Base-by-base conservation (phyloP, 2,329 filamentous ascomycete genomes). In the Arthrinium phaeospermum region DNA sequence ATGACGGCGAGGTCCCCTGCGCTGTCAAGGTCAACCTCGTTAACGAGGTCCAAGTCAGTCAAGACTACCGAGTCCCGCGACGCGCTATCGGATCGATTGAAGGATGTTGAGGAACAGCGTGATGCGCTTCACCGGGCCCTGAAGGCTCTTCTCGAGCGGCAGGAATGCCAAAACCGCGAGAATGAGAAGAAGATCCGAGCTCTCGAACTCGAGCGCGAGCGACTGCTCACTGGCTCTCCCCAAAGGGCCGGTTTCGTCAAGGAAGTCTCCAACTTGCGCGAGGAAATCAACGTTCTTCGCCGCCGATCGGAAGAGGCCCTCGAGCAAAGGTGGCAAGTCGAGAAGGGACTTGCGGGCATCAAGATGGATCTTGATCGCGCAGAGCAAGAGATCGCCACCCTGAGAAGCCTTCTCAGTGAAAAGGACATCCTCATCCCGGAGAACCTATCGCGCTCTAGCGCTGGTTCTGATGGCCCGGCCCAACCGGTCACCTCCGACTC, bases 331-430 rank as follows among this genome's bases (percentile, higher is more conserved):
- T 98, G 94, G 92, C 93, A 97, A 80, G 96, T 95, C 74, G 96
- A 98, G 83, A 97, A 97, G 83, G 94, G 94, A 24, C 86, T 98
- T 1, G 89, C 91, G 70, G 94, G 95, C 71, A 85, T 98, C 72
- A 97, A 98, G 85, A 98, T 98, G 93, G 96, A 98, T 79, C 90
- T 99, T 57, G 96, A 98, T 82, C 93, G 95, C 74, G 95, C 96
- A 37, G 94, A 98, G 82, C 93, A 96, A 80, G 96, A 99, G 83
- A 97, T 97, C 44, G 86, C 90, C 53, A 93, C 93, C n/a, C 88
- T 99, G 53, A 91, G 94, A 61, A 89, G 86, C 45, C 86, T 98
- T 37, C 88, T 98, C 27, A 86, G 91, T 73, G 94, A 97, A 81
- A 93, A 95, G 76, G 95, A 98, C 78, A 94, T 95, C 71, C 86